Evolutionary conservation across 306 rosid genomes (phyloP), one percentile per base, ranked within the genome.

Genomic region (Acacia confusa): DNA sequence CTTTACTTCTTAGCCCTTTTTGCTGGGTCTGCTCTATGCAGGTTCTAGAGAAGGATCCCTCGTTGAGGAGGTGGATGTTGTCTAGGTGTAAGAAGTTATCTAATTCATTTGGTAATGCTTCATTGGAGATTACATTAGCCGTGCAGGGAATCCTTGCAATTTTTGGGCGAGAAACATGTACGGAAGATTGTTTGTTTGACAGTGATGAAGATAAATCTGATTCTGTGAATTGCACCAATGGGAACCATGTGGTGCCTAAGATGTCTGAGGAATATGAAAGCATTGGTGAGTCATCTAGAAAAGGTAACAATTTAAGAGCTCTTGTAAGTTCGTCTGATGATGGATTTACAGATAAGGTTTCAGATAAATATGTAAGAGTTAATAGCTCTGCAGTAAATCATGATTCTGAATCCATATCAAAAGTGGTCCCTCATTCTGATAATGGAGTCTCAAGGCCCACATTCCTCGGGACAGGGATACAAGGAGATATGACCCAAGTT

Each of bases 1-100:
- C 28, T 41, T 30, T 74, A 65, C 77, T 6, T 17, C 48, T 66
- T 30, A 68, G 55, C 43, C 66, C 47, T 84, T 70, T 69, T 61
- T 64, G 22, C 55, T 79, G 24, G 73, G 71, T 60, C 81, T 84
- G 48, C 81, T 86, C 47, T 74, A 38, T 86, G 86, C 82, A 95
- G 99, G 94, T 90, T 82, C 88, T 95, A 52, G 84, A 84, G 77
- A 89, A 85, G 87, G 92, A 95, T 68, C 86, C 82, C 77, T 81
- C 87, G 38, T 81, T 95, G 79, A 87, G 34, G 82, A 86, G 86
- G 66, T 95, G 99, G 97, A 82, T 91, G 77, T 76, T 86, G 74
- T 66, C 85, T 58, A 88, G 87, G 79, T 88, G 86, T 87, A 89
- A 89, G 85, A 88, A 87, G 88, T 81, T 93, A 81, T 67, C 81